Conservation (phyloP, 176 grass and related monocot species). For the Oryza glumipatula region DNA sequence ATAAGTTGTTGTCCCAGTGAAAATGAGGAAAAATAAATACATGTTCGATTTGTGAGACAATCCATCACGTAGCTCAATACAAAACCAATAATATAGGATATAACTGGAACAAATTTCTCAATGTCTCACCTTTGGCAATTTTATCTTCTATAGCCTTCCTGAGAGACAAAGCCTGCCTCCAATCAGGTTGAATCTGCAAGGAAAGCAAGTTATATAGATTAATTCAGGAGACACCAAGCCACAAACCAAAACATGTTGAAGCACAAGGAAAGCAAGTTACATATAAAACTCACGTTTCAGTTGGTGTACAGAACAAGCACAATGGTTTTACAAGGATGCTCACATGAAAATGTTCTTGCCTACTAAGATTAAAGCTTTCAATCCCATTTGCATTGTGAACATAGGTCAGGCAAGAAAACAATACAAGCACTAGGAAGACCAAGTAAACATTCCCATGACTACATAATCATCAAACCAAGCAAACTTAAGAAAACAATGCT, state of each 20-base stretch:
- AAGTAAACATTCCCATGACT: no score
- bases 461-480: no score
- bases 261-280: background rate
- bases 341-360: background rate
- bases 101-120: background rate
- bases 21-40: background rate
- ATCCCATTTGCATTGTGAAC: constrained; percentile 40
- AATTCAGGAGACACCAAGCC: background rate
- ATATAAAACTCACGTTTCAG: constrained; percentile 17
- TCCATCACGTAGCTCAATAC: background rate
- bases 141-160: constrained; percentile 91
- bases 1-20: background rate
- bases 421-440: no score
- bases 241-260: background rate
- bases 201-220: background rate
- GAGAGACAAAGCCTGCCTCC: constrained; percentile 81
- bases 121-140: constrained; percentile 80
- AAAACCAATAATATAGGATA: background rate
- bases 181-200: constrained; percentile 86
- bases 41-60: background rate
- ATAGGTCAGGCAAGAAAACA: no score
- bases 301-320: background rate
- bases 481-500: no score
- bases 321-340: background rate
- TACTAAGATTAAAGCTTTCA: background rate